Evolutionary conservation across 1,284 basidiomycete genomes (phyloP), one percentile per base, ranked within the genome.

Genomic region (Amylostereum areolatum): DNA sequence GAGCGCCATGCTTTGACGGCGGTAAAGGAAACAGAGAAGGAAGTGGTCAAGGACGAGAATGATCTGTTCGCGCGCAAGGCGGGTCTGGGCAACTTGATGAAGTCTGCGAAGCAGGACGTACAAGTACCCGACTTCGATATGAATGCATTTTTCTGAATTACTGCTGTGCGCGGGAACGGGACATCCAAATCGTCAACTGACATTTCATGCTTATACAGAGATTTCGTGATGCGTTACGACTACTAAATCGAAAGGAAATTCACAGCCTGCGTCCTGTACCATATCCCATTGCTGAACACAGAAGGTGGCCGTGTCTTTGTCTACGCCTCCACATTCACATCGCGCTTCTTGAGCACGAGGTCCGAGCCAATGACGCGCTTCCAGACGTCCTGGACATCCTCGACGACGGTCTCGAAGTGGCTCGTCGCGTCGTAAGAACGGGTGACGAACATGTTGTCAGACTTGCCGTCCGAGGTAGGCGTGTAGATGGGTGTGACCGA

Each of bases 371-470:
- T 76, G 53, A 95, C 83, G 52, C 92, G 78, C 71, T 87, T 83
- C 91, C 92, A 98, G 33, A 97, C 90, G 67, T 96, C 87, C 55
- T 87, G 83, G 39, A 98, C 95, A 56, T 97, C 94, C 50, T 96
- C 92, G 37, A 93, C 91, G 48, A 95, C 93, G 36, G 95, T 97
- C 78, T 99, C 97, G 64, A 99, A 99, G 74, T 99, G 97, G 45
- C 92, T 95, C 7, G 97, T 98, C 9, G 97, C 94, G 67, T 99
- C 97, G 70, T 98, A 98, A 5, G 94, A 97, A 52, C 89, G 90
- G 51, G 97, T 98, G 73, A 99, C 86, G 74, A 92, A 99, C 65
- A 99, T 90, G 62, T 92, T 89, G 73, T 95, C 91, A 43, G 80
- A 76, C 56, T 77, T 63, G 50, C 97, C 97, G 42, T 80, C 72